phyloP scores from a whole-genome alignment of 2,329 filamentous ascomycete species.

The Penicillium polonicum region DNA sequence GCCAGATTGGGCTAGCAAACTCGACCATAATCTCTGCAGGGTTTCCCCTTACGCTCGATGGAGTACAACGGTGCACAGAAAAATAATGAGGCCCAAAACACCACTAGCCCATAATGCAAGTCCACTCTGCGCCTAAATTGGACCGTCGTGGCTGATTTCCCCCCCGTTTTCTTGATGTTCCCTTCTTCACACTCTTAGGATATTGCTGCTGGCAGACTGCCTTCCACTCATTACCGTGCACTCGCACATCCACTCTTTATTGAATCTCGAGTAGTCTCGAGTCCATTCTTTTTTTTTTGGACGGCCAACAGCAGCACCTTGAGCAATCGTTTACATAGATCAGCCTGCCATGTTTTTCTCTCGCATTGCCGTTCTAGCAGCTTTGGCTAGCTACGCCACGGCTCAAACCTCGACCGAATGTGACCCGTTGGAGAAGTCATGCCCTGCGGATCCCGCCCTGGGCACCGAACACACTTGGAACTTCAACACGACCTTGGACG shows the following conservation, averaged over 20 bases:
- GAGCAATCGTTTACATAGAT: constrained; percentile 4
- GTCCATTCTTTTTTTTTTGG: constrained; percentile 14
- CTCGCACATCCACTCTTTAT: constrained; percentile 33
- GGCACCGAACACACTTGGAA: constrained; percentile 59
- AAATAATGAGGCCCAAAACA: constrained; percentile 11
- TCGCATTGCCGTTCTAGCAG: constrained; percentile 29
- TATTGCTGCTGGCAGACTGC: constrained; percentile 20
- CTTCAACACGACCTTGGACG: constrained; percentile 62
- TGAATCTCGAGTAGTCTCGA: constrained; percentile 23
- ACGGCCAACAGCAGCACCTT: constrained; percentile 7
- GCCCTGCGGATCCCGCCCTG: constrained; percentile 70
- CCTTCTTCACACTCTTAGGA: constrained; percentile 1
- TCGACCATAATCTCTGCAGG: constrained; percentile 14
- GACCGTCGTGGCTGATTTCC: constrained; percentile 5
- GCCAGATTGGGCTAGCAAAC: constrained; percentile 3
- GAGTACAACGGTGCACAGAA: neutral
- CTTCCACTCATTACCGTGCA: constrained; percentile 27
- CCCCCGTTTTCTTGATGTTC: constrained; percentile 7
- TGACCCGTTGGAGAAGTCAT: constrained; percentile 70
- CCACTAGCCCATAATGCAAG: constrained; percentile 14
- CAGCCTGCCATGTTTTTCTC: constrained; percentile 27
- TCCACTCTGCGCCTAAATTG: constrained; percentile 14
- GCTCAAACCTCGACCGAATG: constrained; percentile 78
- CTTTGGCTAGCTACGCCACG: constrained; percentile 29
- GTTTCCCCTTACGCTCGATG: constrained; percentile 19